Conservation (phyloP, 176 grass and related monocot genomes). For the Oryza officinalis region DNA sequence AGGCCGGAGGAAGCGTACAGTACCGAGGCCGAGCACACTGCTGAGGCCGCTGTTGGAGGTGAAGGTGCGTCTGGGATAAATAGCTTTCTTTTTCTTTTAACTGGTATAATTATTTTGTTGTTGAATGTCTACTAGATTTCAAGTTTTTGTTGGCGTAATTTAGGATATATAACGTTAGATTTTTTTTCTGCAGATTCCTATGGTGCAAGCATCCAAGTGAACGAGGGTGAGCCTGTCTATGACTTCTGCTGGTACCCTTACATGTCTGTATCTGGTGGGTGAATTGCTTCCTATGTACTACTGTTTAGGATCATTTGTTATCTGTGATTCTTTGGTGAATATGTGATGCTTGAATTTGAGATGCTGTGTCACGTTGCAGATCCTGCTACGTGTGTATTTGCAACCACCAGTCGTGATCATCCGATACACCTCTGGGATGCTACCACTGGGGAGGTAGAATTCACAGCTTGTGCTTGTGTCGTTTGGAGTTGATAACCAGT, state of each 20-base stretch:
- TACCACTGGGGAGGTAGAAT: constrained; percentile 69
- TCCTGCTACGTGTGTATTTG: constrained; percentile 80
- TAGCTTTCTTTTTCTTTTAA: not conserved
- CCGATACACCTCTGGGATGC: constrained; percentile 97
- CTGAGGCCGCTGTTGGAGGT: constrained; percentile 41
- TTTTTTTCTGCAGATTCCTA: constrained; percentile 68
- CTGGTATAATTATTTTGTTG: not conserved
- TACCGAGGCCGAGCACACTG: constrained; percentile 31
- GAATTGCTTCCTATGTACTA: constrained; percentile 12
- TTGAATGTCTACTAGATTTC: not conserved
- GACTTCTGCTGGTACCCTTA: constrained; percentile 97
- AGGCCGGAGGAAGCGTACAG: constrained; percentile 66
- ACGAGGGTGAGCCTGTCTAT: constrained; percentile 80
- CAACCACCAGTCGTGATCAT: constrained; percentile 79
- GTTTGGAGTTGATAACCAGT: constrained; percentile 8
- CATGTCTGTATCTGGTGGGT: constrained; percentile 78
- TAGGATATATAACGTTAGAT: not conserved
- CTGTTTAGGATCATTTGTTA: not conserved
- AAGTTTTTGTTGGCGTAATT: not conserved
- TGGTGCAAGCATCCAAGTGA: constrained; percentile 60
- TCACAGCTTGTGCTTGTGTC: not conserved
- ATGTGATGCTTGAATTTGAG: not conserved
- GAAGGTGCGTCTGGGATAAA: constrained; percentile 43
- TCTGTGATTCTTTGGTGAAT: constrained; percentile 12
- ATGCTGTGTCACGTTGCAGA: constrained; percentile 47